Base-by-base conservation (phyloP, 108 stramenopile species). In the Bacterosira constricta region DNA sequence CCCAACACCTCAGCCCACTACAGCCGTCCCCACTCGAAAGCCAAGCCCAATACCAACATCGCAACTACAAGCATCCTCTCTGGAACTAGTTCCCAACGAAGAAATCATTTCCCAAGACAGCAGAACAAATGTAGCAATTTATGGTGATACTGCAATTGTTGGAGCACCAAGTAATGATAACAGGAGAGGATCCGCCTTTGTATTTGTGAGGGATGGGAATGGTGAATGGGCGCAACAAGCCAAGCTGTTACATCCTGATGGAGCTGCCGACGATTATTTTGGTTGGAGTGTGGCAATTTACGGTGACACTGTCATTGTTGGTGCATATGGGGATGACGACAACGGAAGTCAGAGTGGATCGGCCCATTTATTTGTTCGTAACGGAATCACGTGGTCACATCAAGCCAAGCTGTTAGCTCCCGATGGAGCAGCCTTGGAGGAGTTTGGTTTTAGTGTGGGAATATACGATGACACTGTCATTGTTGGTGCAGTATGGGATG, bases 361-460 rank as follows among this genome's bases (percentile, higher is more conserved):
- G 5, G 63, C 61, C 1, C 69, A 80, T 37, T 53, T 80, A 23
- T 74, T 69, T 38, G 69, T 51, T 39, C 35, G 50, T 11, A 38
- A 42, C 32, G 58, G 45, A 1, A 23, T 41, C 7, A 54, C 38
- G 37, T 79, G 71, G 78, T 9, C 12, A 7, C 42, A 64, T 12
- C 59, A 38, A 17, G 61, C 63, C 31, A 68, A 61, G 15, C 50
- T 75, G n/a, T 0, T 32, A 18, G 74, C 74, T 10, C 59, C 74
- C 38, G 66, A 75, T 52, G 66, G 66, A 20, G 58, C 58, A 31
- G 36, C 31, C 1, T 62, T 62, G 3, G 76, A 77, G 18, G 42
- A 70, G 21, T 77, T 63, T 37, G 76, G 76, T 3, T 63, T 55
- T 56, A 70, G 66, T 42, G 76, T 77, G 12, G 49, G 49, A 5